These are phyloP conservation scores for Penicillium sp. DNA, from an alignment of 2,329 filamentous ascomycete species.

Conservation along the genomic window DNA sequence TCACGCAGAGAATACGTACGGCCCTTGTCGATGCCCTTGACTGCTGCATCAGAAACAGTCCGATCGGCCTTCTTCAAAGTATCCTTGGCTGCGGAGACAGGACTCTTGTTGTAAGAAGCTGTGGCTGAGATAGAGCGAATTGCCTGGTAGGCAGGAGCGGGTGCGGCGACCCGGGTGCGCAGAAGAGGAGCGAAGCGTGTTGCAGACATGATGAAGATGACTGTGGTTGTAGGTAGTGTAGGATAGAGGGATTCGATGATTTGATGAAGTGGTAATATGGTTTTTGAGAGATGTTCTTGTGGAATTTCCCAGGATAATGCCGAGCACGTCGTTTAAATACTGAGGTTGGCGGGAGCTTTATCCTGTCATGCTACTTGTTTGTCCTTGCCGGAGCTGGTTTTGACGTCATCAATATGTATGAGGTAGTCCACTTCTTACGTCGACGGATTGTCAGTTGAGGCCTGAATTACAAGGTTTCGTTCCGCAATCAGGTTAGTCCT, in stretches of 20 bases:
- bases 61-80: constrained; percentile 57
- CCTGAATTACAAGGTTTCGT: background rate
- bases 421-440: constrained; percentile 25
- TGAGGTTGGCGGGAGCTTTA: background rate
- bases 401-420: constrained; percentile 22
- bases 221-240: background rate
- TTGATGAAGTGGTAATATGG: background rate
- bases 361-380: constrained; percentile 13
- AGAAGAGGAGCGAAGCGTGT: constrained; percentile 31
- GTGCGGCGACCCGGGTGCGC: constrained; percentile 16
- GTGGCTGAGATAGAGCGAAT: constrained; percentile 52
- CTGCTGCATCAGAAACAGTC: constrained; percentile 52
- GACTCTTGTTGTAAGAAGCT: constrained; percentile 47
- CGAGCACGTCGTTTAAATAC: background rate
- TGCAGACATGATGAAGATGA: constrained; percentile 23
- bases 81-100: constrained; percentile 56
- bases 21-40: constrained; percentile 61
- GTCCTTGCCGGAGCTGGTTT: constrained; percentile 7
- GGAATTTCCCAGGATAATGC: background rate
- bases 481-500: background rate
- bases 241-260: background rate
- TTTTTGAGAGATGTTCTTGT: background rate
- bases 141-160: constrained; percentile 18
- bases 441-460: constrained; percentile 22
- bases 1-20: constrained; percentile 46